Conservation (phyloP, 1,139 yeast species). For the Debaryomyces coudertii region DNA sequence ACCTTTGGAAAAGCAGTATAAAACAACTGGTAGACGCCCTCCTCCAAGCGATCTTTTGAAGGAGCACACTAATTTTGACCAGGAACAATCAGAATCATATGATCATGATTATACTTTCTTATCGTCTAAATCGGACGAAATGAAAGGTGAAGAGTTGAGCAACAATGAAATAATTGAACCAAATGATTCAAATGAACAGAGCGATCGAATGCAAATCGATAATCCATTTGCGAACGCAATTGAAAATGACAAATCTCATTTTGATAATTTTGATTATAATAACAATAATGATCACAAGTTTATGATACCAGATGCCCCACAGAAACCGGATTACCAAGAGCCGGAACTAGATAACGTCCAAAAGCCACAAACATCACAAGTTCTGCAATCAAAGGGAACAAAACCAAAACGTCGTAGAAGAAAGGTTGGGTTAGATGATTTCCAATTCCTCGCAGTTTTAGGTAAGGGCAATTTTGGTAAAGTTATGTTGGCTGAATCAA, state of each 20-base stretch:
- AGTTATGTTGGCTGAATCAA: constrained; percentile 93
- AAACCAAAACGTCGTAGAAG: constrained; percentile 48
- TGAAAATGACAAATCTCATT: constrained; percentile 17
- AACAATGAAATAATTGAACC: constrained; percentile 7
- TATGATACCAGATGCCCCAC: neutral
- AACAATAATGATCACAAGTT: constrained; percentile 24
- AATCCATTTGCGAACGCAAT: constrained; percentile 22
- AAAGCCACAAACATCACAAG: neutral
- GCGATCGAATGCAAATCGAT: constrained; percentile 5
- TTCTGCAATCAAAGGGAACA: constrained; percentile 11
- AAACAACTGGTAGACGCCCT: constrained; percentile 30
- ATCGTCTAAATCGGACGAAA: constrained; percentile 24
- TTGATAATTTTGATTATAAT: constrained; percentile 37
- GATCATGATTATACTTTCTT: constrained; percentile 27
- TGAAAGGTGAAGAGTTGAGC: constrained; percentile 8
- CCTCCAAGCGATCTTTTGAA: constrained; percentile 18
- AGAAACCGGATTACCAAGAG: neutral
- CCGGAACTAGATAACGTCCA: neutral
- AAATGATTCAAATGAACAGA: neutral
- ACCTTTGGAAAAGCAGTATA: constrained; percentile 35
- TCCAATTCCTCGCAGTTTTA: constrained; percentile 87
- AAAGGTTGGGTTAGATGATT: constrained; percentile 92
- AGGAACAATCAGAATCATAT: constrained; percentile 11
- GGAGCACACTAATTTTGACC: constrained; percentile 6
- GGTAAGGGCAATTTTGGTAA: constrained; percentile 99